Evolutionary conservation across 331 rosid species (phyloP).

Genomic region (Quercus tomentella): DNA sequence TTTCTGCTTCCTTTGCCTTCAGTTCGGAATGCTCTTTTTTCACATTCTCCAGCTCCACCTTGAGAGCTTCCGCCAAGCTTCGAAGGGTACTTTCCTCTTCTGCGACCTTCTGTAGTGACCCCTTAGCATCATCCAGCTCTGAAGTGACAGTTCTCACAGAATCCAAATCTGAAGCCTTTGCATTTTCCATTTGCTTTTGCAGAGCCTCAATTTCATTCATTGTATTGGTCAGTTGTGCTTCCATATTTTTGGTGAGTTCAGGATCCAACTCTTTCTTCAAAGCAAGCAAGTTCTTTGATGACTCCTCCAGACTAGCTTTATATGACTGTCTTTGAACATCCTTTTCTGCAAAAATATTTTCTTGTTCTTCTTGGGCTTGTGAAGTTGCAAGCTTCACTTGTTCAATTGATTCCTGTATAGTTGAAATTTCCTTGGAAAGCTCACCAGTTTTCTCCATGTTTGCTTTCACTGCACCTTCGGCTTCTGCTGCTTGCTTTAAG

Average conservation of each 20-base stretch:
- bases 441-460: constrained; percentile 57
- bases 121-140: constrained; percentile 90
- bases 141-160: constrained; percentile 69
- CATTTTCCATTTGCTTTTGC: constrained; percentile 76
- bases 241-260: constrained; percentile 60
- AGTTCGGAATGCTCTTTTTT: constrained; percentile 77
- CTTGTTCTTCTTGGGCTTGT: constrained; percentile 72
- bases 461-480: constrained; percentile 58
- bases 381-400: constrained; percentile 62
- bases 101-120: constrained; percentile 73
- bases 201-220: constrained; percentile 58
- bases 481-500: constrained; percentile 57
- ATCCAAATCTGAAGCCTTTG: constrained; percentile 68
- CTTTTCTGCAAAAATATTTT: constrained; percentile 61
- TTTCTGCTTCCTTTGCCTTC: constrained; percentile 86
- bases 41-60: constrained; percentile 80
- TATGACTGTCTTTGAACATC: constrained; percentile 67
- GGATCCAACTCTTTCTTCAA: constrained; percentile 69
- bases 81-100: constrained; percentile 89
- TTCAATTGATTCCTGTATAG: constrained; percentile 67
- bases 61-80: constrained; percentile 68
- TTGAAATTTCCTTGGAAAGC: constrained; percentile 67
- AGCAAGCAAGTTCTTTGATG: constrained; percentile 51
- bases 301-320: constrained; percentile 67
- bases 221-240: constrained; percentile 57